These are phyloP conservation scores for Aspergillus ibericus DNA, from an alignment of 2,329 filamentous ascomycete genomes.

Conservation along the genomic window DNA sequence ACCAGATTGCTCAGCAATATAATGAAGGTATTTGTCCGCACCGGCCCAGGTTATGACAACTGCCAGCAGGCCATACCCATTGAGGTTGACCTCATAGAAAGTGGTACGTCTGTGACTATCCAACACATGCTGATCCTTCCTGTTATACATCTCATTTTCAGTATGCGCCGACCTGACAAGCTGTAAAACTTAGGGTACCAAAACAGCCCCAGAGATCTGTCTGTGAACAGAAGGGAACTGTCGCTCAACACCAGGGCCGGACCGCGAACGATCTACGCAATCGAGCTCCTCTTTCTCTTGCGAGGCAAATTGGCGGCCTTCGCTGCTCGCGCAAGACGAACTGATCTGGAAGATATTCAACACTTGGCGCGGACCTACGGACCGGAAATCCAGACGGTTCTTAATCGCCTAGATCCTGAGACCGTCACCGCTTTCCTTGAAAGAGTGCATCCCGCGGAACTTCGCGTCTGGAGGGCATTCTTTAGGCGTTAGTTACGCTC, in stretches of 20 bases:
- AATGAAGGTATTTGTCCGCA: not conserved
- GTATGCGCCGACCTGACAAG: too few relatives aligned
- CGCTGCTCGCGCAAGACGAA: not conserved
- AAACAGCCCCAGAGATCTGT: not conserved
- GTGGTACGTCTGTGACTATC: too few relatives aligned
- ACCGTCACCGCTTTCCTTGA: not conserved
- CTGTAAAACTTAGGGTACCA: not conserved
- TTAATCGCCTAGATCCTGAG: too few relatives aligned
- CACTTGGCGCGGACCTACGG: not conserved
- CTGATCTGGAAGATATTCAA: not conserved
- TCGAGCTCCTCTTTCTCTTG: not conserved
- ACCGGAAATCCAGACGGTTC: too few relatives aligned
- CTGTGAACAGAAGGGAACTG: not conserved
- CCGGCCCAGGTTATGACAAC: not conserved
- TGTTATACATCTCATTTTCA: not conserved
- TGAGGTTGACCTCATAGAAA: not conserved
- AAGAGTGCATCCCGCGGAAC: too few relatives aligned
- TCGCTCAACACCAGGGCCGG: not conserved
- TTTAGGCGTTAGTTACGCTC: too few relatives aligned
- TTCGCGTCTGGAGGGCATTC: too few relatives aligned
- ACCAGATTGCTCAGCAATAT: not conserved
- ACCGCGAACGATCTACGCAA: not conserved
- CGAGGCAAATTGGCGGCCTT: not conserved
- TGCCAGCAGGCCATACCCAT: not conserved
- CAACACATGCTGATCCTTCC: too few relatives aligned